These are phyloP conservation scores for Diversispora epigaea DNA, from an alignment of 192 early-diverging fungal species.

Conservation along the genomic window DNA sequence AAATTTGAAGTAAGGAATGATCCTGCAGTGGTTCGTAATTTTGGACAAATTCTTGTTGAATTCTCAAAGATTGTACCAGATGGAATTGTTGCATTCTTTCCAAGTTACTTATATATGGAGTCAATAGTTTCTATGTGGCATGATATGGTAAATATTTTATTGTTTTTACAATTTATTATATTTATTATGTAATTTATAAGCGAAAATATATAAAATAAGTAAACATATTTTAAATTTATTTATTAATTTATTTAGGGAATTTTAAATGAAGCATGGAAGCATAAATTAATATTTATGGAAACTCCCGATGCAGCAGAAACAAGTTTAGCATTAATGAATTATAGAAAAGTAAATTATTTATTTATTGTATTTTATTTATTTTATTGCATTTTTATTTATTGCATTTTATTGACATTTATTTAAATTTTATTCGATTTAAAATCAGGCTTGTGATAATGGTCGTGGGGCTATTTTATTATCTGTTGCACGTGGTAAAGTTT, in stretches of 20 bases:
- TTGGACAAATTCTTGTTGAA: constrained; percentile 95
- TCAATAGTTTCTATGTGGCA: constrained; percentile 98
- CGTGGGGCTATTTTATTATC: constrained; percentile 95
- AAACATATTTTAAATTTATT: neutral
- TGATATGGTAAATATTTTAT: constrained; percentile 72
- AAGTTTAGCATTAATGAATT: constrained; percentile 91
- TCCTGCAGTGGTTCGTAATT: constrained; percentile 97
- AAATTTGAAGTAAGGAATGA: constrained; percentile 99
- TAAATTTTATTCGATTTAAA: neutral
- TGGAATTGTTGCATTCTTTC: constrained; percentile 98
- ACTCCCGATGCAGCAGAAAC: constrained; percentile 99
- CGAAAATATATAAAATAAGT: neutral
- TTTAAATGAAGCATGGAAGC: constrained; percentile 89
- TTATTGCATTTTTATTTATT: neutral
- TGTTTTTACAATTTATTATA: neutral
- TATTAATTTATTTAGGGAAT: constrained; percentile 62
- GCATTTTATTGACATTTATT: neutral
- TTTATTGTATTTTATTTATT: neutral
- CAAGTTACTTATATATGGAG: constrained; percentile 99
- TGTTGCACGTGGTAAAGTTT: constrained; percentile 98
- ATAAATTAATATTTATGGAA: constrained; percentile 99
- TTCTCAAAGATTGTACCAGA: constrained; percentile 93
- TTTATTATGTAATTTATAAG: neutral
- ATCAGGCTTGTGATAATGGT: constrained; percentile 91
- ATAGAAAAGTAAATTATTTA: constrained; percentile 64